phyloP scores from a whole-genome alignment of 768 basidiomycete species.

The Russula olivacea region DNA sequence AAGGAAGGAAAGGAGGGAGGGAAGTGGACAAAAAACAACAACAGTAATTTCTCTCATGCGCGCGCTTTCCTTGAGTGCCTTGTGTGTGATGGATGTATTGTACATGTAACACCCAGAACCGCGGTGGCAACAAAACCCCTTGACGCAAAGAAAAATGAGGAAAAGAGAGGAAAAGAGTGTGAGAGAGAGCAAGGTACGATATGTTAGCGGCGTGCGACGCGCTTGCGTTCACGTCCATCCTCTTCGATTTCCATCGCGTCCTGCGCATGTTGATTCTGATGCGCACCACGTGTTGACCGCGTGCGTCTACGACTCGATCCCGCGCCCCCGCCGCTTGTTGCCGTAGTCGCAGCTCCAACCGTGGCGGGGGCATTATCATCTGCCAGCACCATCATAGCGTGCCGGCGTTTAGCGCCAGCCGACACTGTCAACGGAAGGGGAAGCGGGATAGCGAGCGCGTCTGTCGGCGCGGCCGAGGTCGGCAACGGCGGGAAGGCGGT shows the following conservation, averaged over 20 bases:
- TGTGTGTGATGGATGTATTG: conserved; percentile 17
- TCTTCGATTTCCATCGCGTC: conserved; percentile 69
- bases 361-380: conserved; percentile 45
- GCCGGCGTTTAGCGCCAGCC: conserved; percentile 65
- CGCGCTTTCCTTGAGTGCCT: conserved; percentile 5
- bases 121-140: conserved; percentile 5
- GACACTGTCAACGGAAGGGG: conserved; percentile 31
- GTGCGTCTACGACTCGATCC: conserved; percentile 48
- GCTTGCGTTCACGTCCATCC: conserved; percentile 67
- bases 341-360: conserved; percentile 30
- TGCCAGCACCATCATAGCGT: conserved; percentile 69
- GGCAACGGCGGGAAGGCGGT: conserved; percentile 26
- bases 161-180: not conserved
- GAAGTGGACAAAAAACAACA: not conserved
- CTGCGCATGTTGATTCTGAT: conserved; percentile 40
- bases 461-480: conserved; percentile 27
- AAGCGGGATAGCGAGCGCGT: conserved; percentile 23
- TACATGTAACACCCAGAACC: conserved; percentile 16
- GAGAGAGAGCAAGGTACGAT: not conserved
- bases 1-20: not conserved
- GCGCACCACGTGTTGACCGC: conserved; percentile 41
- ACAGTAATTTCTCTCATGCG: conserved; percentile 5
- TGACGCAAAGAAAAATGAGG: not conserved
- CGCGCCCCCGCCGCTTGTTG: conserved; percentile 33
- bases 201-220: conserved; percentile 58